phyloP scores from a whole-genome alignment of 176 grass and related monocot genomes.

The Avena atlantica region DNA sequence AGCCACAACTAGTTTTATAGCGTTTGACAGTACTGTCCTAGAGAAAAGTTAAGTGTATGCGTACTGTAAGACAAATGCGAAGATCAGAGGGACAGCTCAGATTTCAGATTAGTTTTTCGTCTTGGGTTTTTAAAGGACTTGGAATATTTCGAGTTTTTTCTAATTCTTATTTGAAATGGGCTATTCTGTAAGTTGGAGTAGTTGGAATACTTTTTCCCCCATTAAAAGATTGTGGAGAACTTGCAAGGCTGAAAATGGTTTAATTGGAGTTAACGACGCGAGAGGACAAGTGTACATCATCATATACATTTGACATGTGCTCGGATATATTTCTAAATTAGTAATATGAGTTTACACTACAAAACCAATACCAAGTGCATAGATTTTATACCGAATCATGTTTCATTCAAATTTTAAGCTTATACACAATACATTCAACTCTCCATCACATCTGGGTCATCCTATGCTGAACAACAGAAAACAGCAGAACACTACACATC shows the following conservation, averaged over 20 bases:
- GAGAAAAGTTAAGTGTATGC: conserved; percentile 21
- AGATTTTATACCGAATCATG: neutral
- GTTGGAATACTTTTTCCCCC: neutral
- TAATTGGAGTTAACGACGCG: neutral
- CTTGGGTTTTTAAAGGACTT: conserved; percentile 5
- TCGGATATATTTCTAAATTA: neutral
- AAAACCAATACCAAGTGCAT: neutral
- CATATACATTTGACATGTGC: neutral
- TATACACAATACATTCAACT: neutral
- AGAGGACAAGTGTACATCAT: neutral
- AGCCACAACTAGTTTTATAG: conserved; percentile 15
- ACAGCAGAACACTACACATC: neutral
- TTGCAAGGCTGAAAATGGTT: neutral
- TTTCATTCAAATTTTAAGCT: neutral
- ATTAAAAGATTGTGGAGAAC: neutral
- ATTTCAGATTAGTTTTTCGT: conserved; percentile 10
- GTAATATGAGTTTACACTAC: neutral
- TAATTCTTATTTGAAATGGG: neutral
- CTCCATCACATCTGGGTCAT: neutral
- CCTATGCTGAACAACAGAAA: neutral
- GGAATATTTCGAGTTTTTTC: neutral
- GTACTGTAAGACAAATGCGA: neutral
- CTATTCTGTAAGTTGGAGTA: neutral
- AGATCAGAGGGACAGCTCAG: conserved; percentile 25
- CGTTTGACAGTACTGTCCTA: neutral